phyloP scores from a whole-genome alignment of 495 filamentous ascomycete species.

The Annulohypoxylon maeteangense region DNA sequence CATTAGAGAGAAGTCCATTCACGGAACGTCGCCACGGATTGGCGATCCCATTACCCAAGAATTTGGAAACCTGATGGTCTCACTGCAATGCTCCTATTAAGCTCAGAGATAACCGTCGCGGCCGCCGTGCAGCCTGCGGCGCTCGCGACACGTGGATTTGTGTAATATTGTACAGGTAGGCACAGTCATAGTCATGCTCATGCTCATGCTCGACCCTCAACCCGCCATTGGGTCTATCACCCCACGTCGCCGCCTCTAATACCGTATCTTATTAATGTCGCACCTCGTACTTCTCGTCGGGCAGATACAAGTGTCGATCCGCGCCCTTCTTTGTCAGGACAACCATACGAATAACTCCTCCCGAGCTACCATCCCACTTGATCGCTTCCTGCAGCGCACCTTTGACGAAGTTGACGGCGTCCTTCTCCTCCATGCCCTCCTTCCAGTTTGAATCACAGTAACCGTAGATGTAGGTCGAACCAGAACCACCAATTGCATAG shows the following conservation, averaged over 20 bases:
- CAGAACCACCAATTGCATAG: slow-evolving; percentile 95
- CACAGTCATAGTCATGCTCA: neutral
- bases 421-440: slow-evolving; percentile 92
- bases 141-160: slow-evolving; percentile 30
- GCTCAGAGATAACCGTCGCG: slow-evolving; percentile 9
- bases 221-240: slow-evolving; percentile 22
- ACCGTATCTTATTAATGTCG: slow-evolving; percentile 49
- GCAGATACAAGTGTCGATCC: slow-evolving; percentile 87
- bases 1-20: slow-evolving; percentile 23
- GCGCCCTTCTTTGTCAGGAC: slow-evolving; percentile 91
- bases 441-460: slow-evolving; percentile 98
- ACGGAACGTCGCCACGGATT: slow-evolving; percentile 26
- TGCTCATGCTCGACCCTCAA: slow-evolving; percentile 33
- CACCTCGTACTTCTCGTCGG: slow-evolving; percentile 81
- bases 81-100: slow-evolving; percentile 36
- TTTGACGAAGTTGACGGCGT: slow-evolving; percentile 94
- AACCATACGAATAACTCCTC: slow-evolving; percentile 97
- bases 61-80: slow-evolving; percentile 18
- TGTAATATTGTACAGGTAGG: slow-evolving; percentile 45
- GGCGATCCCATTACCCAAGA: slow-evolving; percentile 27
- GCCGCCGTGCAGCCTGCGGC: slow-evolving; percentile 8
- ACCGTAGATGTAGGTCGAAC: slow-evolving; percentile 98
- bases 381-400: slow-evolving; percentile 90
- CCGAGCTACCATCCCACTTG: slow-evolving; percentile 98
- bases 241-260: slow-evolving; percentile 9